phyloP scores from a whole-genome alignment of 1,284 basidiomycete species.

The Tetrapyrgos nigripes region DNA sequence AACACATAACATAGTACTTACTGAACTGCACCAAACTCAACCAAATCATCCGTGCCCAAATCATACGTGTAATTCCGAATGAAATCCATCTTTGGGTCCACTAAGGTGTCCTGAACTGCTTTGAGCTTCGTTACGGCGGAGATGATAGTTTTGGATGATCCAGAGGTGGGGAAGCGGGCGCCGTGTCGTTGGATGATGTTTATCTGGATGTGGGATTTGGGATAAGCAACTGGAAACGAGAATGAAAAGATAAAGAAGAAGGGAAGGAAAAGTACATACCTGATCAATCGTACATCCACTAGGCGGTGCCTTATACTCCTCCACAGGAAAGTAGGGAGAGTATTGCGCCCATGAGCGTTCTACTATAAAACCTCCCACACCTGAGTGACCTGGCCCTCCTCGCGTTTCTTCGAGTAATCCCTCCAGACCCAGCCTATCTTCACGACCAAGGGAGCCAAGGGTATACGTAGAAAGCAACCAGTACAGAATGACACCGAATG shows the following conservation, averaged over 20 bases:
- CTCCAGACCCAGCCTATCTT: no score
- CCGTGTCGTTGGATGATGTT: conserved; percentile 71
- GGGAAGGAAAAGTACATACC: conserved; percentile 42
- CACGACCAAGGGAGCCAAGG: no score
- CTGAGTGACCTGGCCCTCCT: no score
- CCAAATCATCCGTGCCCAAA: conserved; percentile 66
- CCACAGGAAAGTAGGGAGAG: conserved; percentile 61
- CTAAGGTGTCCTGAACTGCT: conserved; percentile 44
- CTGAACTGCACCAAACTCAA: conserved; percentile 76
- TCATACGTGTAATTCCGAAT: conserved; percentile 65
- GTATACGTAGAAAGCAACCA: no score
- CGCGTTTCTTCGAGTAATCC: no score
- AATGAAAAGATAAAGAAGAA: not conserved
- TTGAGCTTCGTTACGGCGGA: conserved; percentile 59
- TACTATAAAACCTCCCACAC: not conserved
- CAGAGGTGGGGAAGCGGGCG: conserved; percentile 76
- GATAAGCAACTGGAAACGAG: conserved; percentile 11
- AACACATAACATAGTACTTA: conserved; percentile 44
- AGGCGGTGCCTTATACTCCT: conserved; percentile 54
- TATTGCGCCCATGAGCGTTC: conserved; percentile 58
- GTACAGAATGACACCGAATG: no score
- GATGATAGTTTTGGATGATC: conserved; percentile 53
- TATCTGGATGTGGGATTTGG: conserved; percentile 68
- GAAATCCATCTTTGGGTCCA: conserved; percentile 62
- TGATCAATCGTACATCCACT: conserved; percentile 60